Evolutionary conservation across 495 filamentous ascomycete genomes (phyloP), one percentile per base, ranked within the genome.

Genomic region (Ascodesmis nigricans): DNA sequence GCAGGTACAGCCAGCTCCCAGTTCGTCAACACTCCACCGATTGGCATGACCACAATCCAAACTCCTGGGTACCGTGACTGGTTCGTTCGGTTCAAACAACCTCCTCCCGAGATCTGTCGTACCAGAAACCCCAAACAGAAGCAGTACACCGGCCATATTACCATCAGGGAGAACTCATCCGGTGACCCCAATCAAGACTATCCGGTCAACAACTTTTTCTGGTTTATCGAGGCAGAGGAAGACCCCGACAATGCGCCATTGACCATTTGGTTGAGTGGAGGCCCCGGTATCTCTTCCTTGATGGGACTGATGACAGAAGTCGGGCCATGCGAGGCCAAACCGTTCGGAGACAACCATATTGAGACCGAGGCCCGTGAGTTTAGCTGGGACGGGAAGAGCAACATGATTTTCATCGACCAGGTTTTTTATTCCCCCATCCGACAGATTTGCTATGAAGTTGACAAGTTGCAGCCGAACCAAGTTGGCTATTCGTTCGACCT

Each of bases 121-220:
- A 52, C 48, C 4, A 22, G 14, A 23, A 47, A 47, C 35, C 21
- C 47, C 10, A 24, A 36, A 5, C 48, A 52, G 29, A 47, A 42
- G 27, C 52, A 54, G 36, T 62, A 56, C 39, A 29, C 53, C 3
- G 60, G 60, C 11, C 51, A 60, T 40, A 52, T 63, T 31, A n/a
- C n/a, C n/a, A n/a, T n/a, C n/a, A n/a, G n/a, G n/a, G n/a, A n/a
- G n/a, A n/a, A n/a, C n/a, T n/a, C n/a, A n/a, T n/a, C n/a, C n/a
- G n/a, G n/a, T n/a, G n/a, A n/a, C n/a, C n/a, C n/a, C n/a, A n/a
- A n/a, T n/a, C n/a, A n/a, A n/a, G n/a, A n/a, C 13, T 76, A 72
- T 45, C 60, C 69, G 14, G 72, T 73, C 35, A 76, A 78, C 48
- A 75, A 65, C n/a, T 78, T 75, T 45, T 78, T 78, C 54, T 78